A percentile compares a stretch with the other conserved stretches of the same genome.
These are phyloP conservation scores for Cajanus cajan DNA, from an alignment of 306 rosid genomes.

Conservation along the genomic window DNA sequence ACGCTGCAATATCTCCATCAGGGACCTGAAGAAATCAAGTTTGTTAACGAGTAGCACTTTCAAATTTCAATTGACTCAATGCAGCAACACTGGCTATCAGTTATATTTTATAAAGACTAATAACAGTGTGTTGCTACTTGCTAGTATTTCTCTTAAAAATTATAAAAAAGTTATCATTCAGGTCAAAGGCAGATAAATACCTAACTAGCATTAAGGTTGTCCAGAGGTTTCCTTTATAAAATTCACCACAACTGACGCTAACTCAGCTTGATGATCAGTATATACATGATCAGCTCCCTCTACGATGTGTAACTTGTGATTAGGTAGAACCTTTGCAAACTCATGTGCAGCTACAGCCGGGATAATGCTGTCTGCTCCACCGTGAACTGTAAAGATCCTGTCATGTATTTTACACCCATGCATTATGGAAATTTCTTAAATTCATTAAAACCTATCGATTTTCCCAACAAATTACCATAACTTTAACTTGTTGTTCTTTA, in stretches of 20 bases:
- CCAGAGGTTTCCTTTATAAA: constrained; percentile 49
- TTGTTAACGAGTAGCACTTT: background rate
- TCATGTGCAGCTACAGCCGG: constrained; percentile 62
- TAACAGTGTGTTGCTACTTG: no score
- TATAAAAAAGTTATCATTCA: background rate
- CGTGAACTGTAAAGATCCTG: constrained; percentile 81
- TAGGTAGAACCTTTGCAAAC: constrained; percentile 69
- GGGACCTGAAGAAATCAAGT: constrained; percentile 10
- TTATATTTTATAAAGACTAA: background rate
- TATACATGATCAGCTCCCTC: constrained; percentile 70
- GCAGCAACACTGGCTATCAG: background rate
- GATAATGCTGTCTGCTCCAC: constrained; percentile 50
- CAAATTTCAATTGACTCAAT: background rate
- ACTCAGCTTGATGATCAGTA: constrained; percentile 51
- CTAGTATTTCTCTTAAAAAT: background rate
- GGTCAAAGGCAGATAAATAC: constrained; percentile 10
- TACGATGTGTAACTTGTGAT: constrained; percentile 61
- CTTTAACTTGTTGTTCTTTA: background rate
- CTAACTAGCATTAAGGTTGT: constrained; percentile 35
- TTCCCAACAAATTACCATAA: background rate
- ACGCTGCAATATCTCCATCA: background rate
- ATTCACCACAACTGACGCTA: constrained; percentile 43
- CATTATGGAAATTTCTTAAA: background rate
- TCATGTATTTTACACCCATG: background rate
- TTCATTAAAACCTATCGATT: background rate